Evolutionary conservation across 768 basidiomycete genomes (phyloP), one percentile per base, ranked within the genome.

Genomic region (Boletus barrowsii): DNA sequence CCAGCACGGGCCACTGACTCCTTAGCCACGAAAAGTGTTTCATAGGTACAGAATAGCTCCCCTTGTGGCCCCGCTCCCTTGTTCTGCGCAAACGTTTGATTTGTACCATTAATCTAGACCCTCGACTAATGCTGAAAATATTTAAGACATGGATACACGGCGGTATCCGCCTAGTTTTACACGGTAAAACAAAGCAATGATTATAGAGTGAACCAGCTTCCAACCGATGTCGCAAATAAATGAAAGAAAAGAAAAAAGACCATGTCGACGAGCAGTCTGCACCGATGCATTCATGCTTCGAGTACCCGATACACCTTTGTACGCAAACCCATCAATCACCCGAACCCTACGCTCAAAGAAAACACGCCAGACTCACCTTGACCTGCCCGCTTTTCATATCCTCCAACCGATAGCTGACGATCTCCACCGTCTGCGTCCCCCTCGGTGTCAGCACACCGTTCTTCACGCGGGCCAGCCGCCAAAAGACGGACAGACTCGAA

Each of bases 341-440:
- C 18, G 0, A 1, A 15, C 43, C 6, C 9, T 7, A 9, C 29
- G 2, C 29, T 29, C 29, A 29, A 29, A 29, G 29, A 29, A 9
- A 29, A 40, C 22, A 24, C 22, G 4, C 36, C 35, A 20, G 1
- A 44, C 55, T 39, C 55, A 92, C 91, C 82, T 90, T 88, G 41
- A 93, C 80, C 24, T 76, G 72, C 11, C 93, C 93, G 63, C 84
- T 89, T 75, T 94, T 94, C 62, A 95, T 67, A 75, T 95, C 93
- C 40, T 95, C 92, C 68, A 93, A 72, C 51, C 90, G 81, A 74
- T 94, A 96, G 63, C 88, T 93, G n/a, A 82, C 86, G 47, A 76
- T 78, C 64, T 93, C 91, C 30, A 93, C 86, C 58, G 75, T 82
- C 79, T 80, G 64, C 42, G 61, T 63, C 57, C 59, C 66, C 68